Conservation (phyloP, 176 grass and related monocot genomes). For the Cocos nucifera region DNA sequence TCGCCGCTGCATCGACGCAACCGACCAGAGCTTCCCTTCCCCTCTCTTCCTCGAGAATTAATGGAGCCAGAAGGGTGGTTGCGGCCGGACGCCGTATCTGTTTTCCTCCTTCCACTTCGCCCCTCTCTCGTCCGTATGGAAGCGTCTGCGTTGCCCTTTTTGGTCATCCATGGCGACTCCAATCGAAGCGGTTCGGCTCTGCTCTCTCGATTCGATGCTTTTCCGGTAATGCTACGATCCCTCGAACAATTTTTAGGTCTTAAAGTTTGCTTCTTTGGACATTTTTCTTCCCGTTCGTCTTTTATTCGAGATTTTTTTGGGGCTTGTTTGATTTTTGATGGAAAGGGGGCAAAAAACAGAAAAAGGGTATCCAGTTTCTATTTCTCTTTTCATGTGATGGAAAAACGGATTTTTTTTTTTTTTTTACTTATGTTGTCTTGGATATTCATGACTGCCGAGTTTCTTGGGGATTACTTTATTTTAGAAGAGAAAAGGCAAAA, state of each 20-base stretch:
- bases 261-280: neutral
- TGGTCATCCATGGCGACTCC: neutral
- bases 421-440: no score
- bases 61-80: neutral
- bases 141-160: neutral
- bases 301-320: no score
- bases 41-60: neutral
- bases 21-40: neutral
- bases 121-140: constrained; percentile 4
- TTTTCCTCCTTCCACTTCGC: neutral
- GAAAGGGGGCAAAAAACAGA: no score
- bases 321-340: no score
- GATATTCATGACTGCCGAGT: no score
- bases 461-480: no score
- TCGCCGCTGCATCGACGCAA: constrained; percentile 12
- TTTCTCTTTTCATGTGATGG: no score
- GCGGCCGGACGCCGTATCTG: neutral
- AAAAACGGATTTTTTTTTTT: no score
- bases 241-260: neutral
- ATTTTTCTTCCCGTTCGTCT: neutral
- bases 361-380: no score
- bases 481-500: no score
- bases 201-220: constrained; percentile 42
- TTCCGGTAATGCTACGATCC: constrained; percentile 20
- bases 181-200: neutral